Percentiles rank a stretch among this genome's conserved stretches.
Conservation (phyloP, 2,329 filamentous ascomycete species). For the Thermothelomyces thermophilus region DNA sequence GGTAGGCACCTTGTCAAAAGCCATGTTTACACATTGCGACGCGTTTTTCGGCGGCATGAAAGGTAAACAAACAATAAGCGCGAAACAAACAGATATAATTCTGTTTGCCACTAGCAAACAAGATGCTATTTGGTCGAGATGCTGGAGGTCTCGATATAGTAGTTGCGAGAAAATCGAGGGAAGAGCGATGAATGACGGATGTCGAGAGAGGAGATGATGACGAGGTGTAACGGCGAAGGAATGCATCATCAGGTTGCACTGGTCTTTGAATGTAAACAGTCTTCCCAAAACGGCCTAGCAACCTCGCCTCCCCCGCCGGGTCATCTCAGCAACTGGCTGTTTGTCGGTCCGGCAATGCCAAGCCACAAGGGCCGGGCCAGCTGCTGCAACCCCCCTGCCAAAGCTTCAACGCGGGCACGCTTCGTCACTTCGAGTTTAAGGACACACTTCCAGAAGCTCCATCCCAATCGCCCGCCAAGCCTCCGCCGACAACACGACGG, state of each 20-base stretch:
- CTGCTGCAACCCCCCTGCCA: conserved; percentile 11
- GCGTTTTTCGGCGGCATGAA: conserved; percentile 24
- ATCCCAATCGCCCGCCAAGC: conserved; percentile 13
- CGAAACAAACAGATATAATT: neutral
- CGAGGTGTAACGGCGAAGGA: neutral
- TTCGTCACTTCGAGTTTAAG: conserved; percentile 18
- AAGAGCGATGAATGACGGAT: conserved; percentile 2
- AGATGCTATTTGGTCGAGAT: neutral
- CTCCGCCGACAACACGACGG: conserved; percentile 2
- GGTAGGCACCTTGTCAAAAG: conserved; percentile 32
- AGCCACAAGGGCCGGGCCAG: conserved; percentile 3
- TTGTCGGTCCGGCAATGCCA: conserved; percentile 16
- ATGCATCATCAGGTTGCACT: conserved; percentile 1
- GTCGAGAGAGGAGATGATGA: neutral
- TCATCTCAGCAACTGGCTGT: neutral
- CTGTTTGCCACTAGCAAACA: neutral
- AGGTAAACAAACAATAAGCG: conserved; percentile 12
- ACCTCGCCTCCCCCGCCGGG: neutral
- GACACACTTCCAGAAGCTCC: conserved; percentile 15
- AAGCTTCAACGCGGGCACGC: neutral
- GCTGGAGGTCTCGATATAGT: no score
- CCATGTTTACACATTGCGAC: conserved; percentile 31
- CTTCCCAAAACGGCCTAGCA: conserved; percentile 25
- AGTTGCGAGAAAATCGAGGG: neutral
- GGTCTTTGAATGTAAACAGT: conserved; percentile 28